Percentiles rank a stretch among this genome's conserved stretches.
Evolutionary conservation across 2,329 filamentous ascomycete genomes (phyloP).

Genomic region (Microsporum ferrugineum): DNA sequence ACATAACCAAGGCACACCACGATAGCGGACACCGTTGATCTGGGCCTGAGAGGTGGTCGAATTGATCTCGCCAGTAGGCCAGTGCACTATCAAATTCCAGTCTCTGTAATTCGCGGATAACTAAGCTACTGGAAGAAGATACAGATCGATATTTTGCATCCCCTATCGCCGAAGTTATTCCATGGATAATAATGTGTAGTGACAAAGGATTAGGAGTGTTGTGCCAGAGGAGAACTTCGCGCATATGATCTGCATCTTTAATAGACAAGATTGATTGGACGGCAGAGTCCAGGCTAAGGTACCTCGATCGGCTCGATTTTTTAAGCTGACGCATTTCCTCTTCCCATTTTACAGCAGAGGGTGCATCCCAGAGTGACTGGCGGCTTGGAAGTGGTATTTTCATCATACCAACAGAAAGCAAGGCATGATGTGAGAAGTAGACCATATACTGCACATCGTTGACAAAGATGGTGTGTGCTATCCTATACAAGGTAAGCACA

Average conservation of each 20-base stretch:
- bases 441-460: constrained; percentile 17
- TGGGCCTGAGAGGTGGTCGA: constrained; percentile 12
- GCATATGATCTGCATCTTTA: constrained; percentile 13
- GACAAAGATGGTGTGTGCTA: constrained; percentile 17
- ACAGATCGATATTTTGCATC: constrained; percentile 16
- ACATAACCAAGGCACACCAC: constrained; percentile 15
- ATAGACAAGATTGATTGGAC: constrained; percentile 16
- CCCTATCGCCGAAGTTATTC: constrained; percentile 15
- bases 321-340: constrained; percentile 13
- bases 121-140: constrained; percentile 10
- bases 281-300: constrained; percentile 14
- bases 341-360: constrained; percentile 14
- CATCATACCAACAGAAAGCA: constrained; percentile 16
- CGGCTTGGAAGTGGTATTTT: constrained; percentile 17
- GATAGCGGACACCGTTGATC: constrained; percentile 11
- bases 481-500: constrained; percentile 7
- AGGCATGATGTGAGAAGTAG: constrained; percentile 17
- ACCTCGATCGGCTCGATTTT: constrained; percentile 12
- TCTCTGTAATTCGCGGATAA: constrained; percentile 10
- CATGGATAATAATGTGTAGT: constrained; percentile 17
- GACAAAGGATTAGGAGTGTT: constrained; percentile 13
- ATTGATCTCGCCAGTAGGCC: constrained; percentile 13
- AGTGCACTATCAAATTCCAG: constrained; percentile 16
- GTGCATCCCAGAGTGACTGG: constrained; percentile 16
- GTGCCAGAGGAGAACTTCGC: constrained; percentile 12